Base-by-base conservation (phyloP, 805 yeast species). In the Metschnikowia cerradonensis region DNA sequence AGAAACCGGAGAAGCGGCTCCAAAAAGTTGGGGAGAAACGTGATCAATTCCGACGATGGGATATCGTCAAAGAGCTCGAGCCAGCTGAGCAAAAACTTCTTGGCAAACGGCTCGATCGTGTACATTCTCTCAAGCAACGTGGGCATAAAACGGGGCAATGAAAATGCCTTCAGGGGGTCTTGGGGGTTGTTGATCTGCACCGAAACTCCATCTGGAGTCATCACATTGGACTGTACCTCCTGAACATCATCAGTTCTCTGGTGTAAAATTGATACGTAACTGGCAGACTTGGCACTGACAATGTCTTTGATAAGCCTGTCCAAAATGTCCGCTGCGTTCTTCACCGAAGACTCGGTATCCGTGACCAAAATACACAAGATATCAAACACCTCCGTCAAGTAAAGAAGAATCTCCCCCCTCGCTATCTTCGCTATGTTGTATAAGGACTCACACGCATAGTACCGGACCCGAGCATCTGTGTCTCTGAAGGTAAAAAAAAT, bases 381-480 rank as follows among this genome's bases (percentile, higher is more conserved):
- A 65, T 94, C 98, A 65, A 94, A 94, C 1, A 90, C 86, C 68
- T 94, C 98, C 68, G 92, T 94, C 75, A 94, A 94, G 65, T 89
- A 91, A 11, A 87, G 73, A 53, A 94, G 72, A 20, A 94, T 88
- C 67, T 94, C 98, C 30, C 98, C 98, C 58, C 96, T 83, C 3
- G 98, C 96, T 19, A 94, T 95, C 63, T 94, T 94, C 43, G 98
- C 96, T 42, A 94, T 91, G 68, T 94, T 94, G 68, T 94, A 94
- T 53, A 94, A 75, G 44, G 96, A 86, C 63, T 94, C 99, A 71
- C 98, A 94, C 0, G 99, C 97, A 66, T 90, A 94, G 62, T 94
- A 94, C 49, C 99, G 77, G 7, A 94, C 99, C 58, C 96, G 81
- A n/a, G 96, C 92, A 66, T 94, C 97, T 53, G 94, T 96, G 63